Conservation (phyloP, 2,329 filamentous ascomycete genomes). For the Claviceps lovelessii region DNA sequence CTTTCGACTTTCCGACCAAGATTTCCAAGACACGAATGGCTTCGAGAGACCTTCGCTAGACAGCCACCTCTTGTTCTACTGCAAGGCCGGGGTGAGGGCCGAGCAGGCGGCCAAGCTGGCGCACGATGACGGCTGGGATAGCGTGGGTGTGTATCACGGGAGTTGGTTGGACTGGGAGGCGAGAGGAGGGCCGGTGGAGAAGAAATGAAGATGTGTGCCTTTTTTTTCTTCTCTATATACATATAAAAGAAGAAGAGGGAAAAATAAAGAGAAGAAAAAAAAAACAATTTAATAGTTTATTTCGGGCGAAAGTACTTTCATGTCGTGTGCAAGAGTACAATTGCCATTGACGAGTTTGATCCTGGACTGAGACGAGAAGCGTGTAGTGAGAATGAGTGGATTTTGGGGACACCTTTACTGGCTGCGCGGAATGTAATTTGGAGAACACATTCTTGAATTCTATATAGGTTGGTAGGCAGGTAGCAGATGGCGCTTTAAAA, state of each 20-base stretch:
- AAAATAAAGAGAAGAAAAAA: no score
- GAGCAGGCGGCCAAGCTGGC: slow-evolving; percentile 65
- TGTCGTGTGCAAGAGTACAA: no score
- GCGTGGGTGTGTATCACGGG: slow-evolving; percentile 57
- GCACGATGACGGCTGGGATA: slow-evolving; percentile 57
- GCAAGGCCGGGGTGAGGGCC: slow-evolving; percentile 79
- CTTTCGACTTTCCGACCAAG: slow-evolving; percentile 63
- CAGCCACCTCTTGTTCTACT: slow-evolving; percentile 67
- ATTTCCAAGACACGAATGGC: slow-evolving; percentile 73
- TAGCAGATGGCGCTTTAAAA: background rate
- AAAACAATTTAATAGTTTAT: background rate
- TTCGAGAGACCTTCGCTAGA: slow-evolving; percentile 50
- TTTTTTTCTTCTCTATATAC: no score
- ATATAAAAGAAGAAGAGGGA: no score
- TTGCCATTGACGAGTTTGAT: background rate
- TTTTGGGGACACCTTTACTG: no score
- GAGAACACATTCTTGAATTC: background rate
- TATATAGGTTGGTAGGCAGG: background rate
- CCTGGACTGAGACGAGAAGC: background rate
- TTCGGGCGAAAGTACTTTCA: no score
- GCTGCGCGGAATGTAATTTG: no score
- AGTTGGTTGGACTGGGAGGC: slow-evolving; percentile 73
- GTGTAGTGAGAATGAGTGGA: no score
- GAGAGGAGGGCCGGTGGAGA: slow-evolving; percentile 46
- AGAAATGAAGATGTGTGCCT: slow-evolving; percentile 6